Evolutionary conservation across 345 rosid genomes (phyloP), one percentile per base, ranked within the genome.

Genomic region (Rhodamnia rubescens): DNA sequence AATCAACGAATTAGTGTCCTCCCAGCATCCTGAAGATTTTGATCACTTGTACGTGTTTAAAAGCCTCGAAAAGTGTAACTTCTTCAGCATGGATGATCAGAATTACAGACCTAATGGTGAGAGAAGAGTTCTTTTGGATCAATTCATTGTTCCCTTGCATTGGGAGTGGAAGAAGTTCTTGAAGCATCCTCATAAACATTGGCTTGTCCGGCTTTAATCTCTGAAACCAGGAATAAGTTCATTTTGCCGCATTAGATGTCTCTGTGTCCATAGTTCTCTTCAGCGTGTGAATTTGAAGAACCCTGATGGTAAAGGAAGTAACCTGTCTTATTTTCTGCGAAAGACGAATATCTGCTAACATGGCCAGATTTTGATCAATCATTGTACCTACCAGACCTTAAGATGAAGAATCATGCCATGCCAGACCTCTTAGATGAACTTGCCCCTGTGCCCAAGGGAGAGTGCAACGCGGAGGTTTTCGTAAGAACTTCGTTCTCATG

Each of bases 1-100:
- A 94, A 81, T 11, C 81, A 83, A 57, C 82, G 0, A 55, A 40
- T 86, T 86, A 82, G 84, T 14, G 4, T 53, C 47, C 20, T 82
- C 50, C 44, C 47, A 32, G 58, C 47, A 53, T 82, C 13, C 5
- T 53, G 44, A 64, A 29, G 75, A 64, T 64, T 8, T 4, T 32
- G 44, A 64, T 36, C 78, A 36, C 78, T 69, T 36, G 26, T 0
- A 16, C 7, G 2, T 69, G 42, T 69, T 69, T 10, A 8, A 69
- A 69, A 18, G 47, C 78, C 78, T 36, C 0, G 24, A 32, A 69
- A 69, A 36, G 47, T 29, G 42, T 36, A 12, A 18, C 78, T 36
- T 69, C 7, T 69, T 69, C 47, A 69, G 78, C 47, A 18, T 9
- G 47, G 78, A 69, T 36, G 78, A 69, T 69, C 47, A 69, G 22